Evolutionary conservation across 352 stramenopile genomes (phyloP), one percentile per base, ranked within the genome.

Genomic region (Phytopythium helicoides): DNA sequence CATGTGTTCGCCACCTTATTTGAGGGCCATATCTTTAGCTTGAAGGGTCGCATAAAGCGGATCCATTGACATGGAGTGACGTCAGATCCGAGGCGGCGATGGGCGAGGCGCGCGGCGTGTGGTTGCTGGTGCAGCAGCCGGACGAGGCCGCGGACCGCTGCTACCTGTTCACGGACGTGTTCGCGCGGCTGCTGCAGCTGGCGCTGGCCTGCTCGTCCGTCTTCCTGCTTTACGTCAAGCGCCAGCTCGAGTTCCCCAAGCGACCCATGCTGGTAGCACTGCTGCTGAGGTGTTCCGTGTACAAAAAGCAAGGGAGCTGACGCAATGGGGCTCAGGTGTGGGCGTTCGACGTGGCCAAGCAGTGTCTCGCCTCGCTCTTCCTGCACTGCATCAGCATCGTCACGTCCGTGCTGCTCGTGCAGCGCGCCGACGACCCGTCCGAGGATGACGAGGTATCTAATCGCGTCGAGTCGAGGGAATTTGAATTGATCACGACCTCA

Each of bases 191-290:
- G 38, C 63, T 91, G 51, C 80, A 91, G 54, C 19, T 91, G 18
- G 47, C 72, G 38, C 54, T 93, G 39, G 73, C 59, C 6, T 48
- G 71, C 19, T 74, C 68, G 11, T 73, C 76, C 2, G 42, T 91
- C 5, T 65, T 84, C 59, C 64, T 91, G 37, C 66, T 91, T 47
- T 88, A 78, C 60, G 75, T 90, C 64, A 91, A 91, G 64, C 72
- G 80, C 51, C 84, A 90, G 54, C 69, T 89, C 45, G 82, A 91
- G 67, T 76, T 71, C 14, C 78, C 78, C 28, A 86, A 85, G 52
- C 74, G 78, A 0, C 75, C 74, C 14, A 54, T 92, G 11, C 77
- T 73, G 42, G 73, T 81, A 16, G 15, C 49, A 28, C 12, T 23
- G 6, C 3, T 12, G 2, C 47, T n/a, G 46, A 12, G 42, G 18